phyloP scores from a whole-genome alignment of 2,329 filamentous ascomycete genomes.

The Colletotrichum plurivorum region DNA sequence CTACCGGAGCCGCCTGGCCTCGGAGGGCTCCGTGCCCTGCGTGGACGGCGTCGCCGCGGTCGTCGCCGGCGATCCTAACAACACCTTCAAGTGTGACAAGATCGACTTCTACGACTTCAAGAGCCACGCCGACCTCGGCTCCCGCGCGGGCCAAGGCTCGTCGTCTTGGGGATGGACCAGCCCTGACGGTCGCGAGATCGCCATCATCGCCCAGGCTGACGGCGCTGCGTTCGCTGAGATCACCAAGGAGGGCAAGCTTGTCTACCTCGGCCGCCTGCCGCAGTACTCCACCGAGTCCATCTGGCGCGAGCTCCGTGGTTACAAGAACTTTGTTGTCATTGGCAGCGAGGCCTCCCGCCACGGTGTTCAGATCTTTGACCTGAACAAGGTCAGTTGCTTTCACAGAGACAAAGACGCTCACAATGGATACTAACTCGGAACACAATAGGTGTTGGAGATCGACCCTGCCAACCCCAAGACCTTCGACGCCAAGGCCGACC shows the following conservation, averaged over 20 bases:
- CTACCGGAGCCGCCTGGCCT: conserved; percentile 35
- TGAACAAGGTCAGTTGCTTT: conserved; percentile 55
- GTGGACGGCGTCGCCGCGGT: conserved; percentile 39
- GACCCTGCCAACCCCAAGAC: conserved; percentile 54
- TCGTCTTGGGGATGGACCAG: conserved; percentile 60
- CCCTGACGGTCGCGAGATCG: conserved; percentile 51
- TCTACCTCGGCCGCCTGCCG: conserved; percentile 57
- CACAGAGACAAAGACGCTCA: conserved; percentile 43
- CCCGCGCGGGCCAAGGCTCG: conserved; percentile 47
- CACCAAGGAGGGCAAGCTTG: conserved; percentile 55
- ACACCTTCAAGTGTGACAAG: conserved; percentile 42
- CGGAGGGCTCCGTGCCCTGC: conserved; percentile 39
- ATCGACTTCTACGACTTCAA: conserved; percentile 64
- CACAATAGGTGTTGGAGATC: conserved; percentile 56
- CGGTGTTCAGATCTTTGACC: conserved; percentile 73
- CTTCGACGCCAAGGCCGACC: conserved; percentile 48
- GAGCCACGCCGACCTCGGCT: conserved; percentile 65
- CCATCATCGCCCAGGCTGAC: conserved; percentile 48
- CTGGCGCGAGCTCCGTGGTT: conserved; percentile 54
- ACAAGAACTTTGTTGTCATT: conserved; percentile 51
- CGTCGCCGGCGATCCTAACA: conserved; percentile 39
- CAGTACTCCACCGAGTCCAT: conserved; percentile 46
- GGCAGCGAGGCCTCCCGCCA: conserved; percentile 60
- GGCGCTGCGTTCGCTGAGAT: conserved; percentile 62
- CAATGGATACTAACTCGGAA: conserved; percentile 43